These are phyloP conservation scores for Starmerella stigmatis DNA, from an alignment of 805 yeast species.

Conservation along the genomic window DNA sequence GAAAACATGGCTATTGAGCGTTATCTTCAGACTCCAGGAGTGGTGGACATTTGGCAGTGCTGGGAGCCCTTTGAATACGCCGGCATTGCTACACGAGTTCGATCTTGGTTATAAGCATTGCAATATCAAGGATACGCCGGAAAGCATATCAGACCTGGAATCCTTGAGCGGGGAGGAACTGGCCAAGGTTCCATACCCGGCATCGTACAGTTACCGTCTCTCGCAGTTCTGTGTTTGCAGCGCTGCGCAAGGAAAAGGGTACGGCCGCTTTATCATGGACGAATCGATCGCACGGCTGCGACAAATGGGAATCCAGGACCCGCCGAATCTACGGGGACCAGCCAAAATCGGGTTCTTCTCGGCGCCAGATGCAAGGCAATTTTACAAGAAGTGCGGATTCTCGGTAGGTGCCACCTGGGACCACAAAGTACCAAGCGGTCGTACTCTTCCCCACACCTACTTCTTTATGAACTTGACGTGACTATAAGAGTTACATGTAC, in stretches of 20 bases:
- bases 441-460: constrained; percentile 9
- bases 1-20: background rate
- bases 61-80: constrained; percentile 5
- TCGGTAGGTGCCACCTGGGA: constrained; percentile 5
- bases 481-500: background rate
- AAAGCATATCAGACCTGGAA: constrained; percentile 2
- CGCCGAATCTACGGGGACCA: constrained; percentile 15
- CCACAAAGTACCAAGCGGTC: constrained; percentile 9
- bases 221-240: constrained; percentile 5
- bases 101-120: constrained; percentile 5
- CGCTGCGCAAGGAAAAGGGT: constrained; percentile 16
- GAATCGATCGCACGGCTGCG: constrained; percentile 3
- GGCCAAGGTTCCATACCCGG: constrained; percentile 8
- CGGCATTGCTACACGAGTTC: constrained; percentile 9
- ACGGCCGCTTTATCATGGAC: constrained; percentile 13
- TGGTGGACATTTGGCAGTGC: constrained; percentile 7
- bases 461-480: constrained; percentile 17
- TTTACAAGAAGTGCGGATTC: constrained; percentile 18
- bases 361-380: constrained; percentile 14
- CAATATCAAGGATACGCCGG: constrained; percentile 3
- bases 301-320: constrained; percentile 6
- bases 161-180: constrained; percentile 9
- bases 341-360: constrained; percentile 20
- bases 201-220: constrained; percentile 5
- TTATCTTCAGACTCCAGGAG: constrained; percentile 8